A percentile compares a stretch with the other conserved stretches of the same genome.
phyloP scores from a whole-genome alignment of 1,284 basidiomycete species.

The Malassezia obtusa region DNA sequence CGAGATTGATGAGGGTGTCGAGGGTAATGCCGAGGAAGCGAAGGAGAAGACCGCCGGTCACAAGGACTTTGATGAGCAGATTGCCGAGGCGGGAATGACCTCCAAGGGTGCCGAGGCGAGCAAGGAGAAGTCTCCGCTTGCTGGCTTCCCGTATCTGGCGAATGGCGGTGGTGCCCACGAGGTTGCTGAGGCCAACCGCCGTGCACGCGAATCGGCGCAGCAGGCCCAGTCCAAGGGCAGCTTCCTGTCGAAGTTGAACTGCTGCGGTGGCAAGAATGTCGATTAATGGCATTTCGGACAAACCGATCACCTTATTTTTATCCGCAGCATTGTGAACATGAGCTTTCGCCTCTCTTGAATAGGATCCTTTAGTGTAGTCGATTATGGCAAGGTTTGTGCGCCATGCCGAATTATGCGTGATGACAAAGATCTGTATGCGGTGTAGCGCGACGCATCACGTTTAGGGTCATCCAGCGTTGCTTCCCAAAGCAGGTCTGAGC shows the following conservation, averaged over 20 bases:
- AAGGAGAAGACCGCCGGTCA: background rate
- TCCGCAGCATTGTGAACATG: no score
- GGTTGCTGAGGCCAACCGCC: slow-evolving; percentile 12
- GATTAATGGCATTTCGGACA: no score
- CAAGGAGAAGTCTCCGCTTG: slow-evolving; percentile 2
- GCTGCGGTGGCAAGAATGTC: slow-evolving; percentile 1
- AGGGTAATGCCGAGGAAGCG: background rate
- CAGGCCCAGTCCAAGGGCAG: background rate
- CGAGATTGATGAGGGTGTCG: background rate
- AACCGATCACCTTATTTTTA: no score
- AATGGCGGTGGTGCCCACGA: background rate
- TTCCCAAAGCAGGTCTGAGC: no score
- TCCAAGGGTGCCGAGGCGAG: background rate
- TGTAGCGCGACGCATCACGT: no score
- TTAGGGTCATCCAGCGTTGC: no score
- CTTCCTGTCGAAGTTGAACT: slow-evolving; percentile 12
- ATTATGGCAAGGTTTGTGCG: no score
- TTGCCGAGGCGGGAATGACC: slow-evolving; percentile 1
- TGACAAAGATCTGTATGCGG: no score
- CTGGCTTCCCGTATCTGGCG: slow-evolving; percentile 12
- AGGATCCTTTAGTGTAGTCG: no score
- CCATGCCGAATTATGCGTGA: no score
- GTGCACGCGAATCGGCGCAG: slow-evolving; percentile 7
- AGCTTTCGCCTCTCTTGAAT: no score
- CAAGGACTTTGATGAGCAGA: background rate